Evolutionary conservation across 345 rosid genomes (phyloP).

Genomic region (Hibiscus syriacus): DNA sequence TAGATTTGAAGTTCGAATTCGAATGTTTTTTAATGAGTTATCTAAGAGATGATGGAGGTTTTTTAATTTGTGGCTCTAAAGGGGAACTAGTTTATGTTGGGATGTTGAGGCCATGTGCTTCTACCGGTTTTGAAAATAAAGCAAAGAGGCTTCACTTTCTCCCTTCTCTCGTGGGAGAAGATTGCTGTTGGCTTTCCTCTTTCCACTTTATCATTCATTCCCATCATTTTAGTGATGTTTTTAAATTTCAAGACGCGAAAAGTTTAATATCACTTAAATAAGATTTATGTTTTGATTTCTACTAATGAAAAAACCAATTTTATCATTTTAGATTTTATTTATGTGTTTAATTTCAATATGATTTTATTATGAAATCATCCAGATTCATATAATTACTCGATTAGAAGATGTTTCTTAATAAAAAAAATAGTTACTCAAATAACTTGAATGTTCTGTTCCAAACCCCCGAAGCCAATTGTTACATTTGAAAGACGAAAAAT

Average conservation of each 20-base stretch:
- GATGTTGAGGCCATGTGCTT: slow-evolving; percentile 53
- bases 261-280: too few relatives aligned
- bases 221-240: too few relatives aligned
- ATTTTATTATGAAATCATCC: too few relatives aligned
- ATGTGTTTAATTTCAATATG: too few relatives aligned
- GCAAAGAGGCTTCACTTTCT: slow-evolving; percentile 15
- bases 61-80: slow-evolving; percentile 4
- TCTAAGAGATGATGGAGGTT: too few relatives aligned
- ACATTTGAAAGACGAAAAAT: background rate
- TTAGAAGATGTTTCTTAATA: too few relatives aligned
- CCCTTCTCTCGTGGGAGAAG: slow-evolving; percentile 21
- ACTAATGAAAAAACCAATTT: too few relatives aligned
- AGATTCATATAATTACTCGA: too few relatives aligned
- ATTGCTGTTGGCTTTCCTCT: slow-evolving; percentile 19
- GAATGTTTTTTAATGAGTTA: background rate
- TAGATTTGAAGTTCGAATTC: background rate
- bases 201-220: slow-evolving; percentile 11
- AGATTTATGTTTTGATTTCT: too few relatives aligned
- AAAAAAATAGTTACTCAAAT: background rate
- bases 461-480: slow-evolving; percentile 20
- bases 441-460: slow-evolving; percentile 3
- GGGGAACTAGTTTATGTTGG: slow-evolving; percentile 4
- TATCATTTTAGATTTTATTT: too few relatives aligned
- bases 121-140: slow-evolving; percentile 30
- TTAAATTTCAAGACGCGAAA: background rate